Evolutionary conservation across 306 rosid species (phyloP).

Genomic region (Glycine soja): DNA sequence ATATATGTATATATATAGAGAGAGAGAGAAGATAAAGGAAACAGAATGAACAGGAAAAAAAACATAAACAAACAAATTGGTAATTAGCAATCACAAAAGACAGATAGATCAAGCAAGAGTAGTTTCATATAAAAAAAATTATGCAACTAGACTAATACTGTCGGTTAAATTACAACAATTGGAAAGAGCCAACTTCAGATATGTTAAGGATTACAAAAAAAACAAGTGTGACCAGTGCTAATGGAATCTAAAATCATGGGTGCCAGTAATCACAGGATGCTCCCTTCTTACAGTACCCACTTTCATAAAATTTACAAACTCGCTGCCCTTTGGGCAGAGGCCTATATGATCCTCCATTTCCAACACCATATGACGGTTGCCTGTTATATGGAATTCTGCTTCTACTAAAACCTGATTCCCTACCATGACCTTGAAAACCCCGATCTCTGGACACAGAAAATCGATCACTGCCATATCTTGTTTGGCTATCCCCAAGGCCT

Average conservation of each 20-base stretch:
- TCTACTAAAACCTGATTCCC: slow-evolving; percentile 61
- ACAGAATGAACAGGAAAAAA: slow-evolving; percentile 15
- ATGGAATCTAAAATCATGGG: slow-evolving; percentile 71
- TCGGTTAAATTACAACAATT: slow-evolving; percentile 72
- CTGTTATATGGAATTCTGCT: slow-evolving; percentile 68
- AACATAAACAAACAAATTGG: background rate
- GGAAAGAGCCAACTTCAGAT: slow-evolving; percentile 58
- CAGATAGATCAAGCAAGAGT: slow-evolving; percentile 20
- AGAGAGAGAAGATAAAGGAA: background rate
- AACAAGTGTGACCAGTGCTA: slow-evolving; percentile 54
- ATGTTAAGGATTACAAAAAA: slow-evolving; percentile 64
- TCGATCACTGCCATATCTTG: slow-evolving; percentile 70
- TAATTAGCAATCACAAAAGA: no score
- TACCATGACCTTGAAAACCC: slow-evolving; percentile 61
- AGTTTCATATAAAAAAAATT: slow-evolving; percentile 50
- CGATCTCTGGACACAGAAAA: slow-evolving; percentile 62
- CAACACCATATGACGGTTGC: slow-evolving; percentile 58
- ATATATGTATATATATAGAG: no score
- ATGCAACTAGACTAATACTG: slow-evolving; percentile 57
- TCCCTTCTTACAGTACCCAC: slow-evolving; percentile 82
- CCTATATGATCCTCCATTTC: slow-evolving; percentile 65
- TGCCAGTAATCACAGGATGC: slow-evolving; percentile 73
- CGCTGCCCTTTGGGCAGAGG: slow-evolving; percentile 77
- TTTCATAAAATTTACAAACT: slow-evolving; percentile 87
- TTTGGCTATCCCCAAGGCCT: slow-evolving; percentile 59